Evolutionary conservation across 768 basidiomycete genomes (phyloP), one percentile per base, ranked within the genome.

Genomic region (Arthromyces matolae): DNA sequence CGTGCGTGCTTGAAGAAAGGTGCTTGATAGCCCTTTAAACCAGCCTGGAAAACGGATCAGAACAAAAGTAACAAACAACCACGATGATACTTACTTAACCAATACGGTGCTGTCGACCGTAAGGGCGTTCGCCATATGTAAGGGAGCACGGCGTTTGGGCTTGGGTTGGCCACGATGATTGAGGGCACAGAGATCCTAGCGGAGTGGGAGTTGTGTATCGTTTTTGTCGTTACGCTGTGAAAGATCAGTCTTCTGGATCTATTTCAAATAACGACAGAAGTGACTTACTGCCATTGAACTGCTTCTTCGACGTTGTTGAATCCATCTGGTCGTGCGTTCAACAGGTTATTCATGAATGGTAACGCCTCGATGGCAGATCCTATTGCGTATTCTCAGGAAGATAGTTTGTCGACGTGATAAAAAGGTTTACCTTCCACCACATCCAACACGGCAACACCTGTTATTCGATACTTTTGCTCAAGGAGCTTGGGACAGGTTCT

Each of bases 341-440:
- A 76, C 28, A 98, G 80, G 33, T 75, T 81, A 50, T 89, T 83
- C 96, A 99, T 99, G 56, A 89, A 80, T 0, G 92, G 90, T 10
- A 99, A 77, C 1, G 93, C 92, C 36, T 97, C 96, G 24, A 97
- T 71, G 0, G 96, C 94, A 20, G 93, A 89, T 10, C 94, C 93
- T 93, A 60, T 5, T 41, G 22, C 7, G 29, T n/a, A 37, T 36
- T 20, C 42, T 7, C 31, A 38, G 20, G 19, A 37, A 20, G 24
- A 13, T 32, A 40, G 23, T 32, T 19, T 20, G 38, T 8, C 22
- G 25, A 29, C 18, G 34, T 7, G 8, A 13, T 40, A 38, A 32
- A 16, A 18, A 34, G 8, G 16, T 25, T 20, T 28, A 89, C 92
- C 91, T 71, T 94, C 92, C 1, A 94, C 92, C 14, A 93, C 89